Base-by-base conservation (phyloP, 1,284 basidiomycete species). In the Waitea zeae region DNA sequence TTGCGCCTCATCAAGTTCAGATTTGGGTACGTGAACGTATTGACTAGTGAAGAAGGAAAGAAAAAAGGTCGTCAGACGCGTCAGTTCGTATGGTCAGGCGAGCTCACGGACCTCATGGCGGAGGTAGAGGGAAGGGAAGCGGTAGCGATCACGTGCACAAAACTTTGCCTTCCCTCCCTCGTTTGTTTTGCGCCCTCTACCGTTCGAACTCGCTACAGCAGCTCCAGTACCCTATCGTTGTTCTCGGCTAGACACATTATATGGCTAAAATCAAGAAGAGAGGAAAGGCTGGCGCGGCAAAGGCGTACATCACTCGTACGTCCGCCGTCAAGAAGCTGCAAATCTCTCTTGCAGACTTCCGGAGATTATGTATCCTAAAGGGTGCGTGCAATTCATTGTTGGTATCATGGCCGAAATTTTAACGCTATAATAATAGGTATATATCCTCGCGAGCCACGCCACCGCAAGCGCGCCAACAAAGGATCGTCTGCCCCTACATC, bases 361-460 rank as follows among this genome's bases (percentile, higher is more conserved):
- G 95, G 41, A 70, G 95, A 39, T 63, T 99, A 35, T 99, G 95
- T 57, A 99, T 99, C 46, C 64, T 99, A 46, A 99, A 99, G 67
- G 95, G 90, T 86, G 45, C 39, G 61, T 52, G 20, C 15, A 30
- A 17, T 20, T 37, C 31, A 36, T 19, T 12, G 17, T 33, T 18
- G 9, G n/a, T 22, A 17, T 37, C 36, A 14, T 33, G 19, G 17
- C n/a, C n/a, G n/a, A n/a, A n/a, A n/a, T n/a, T n/a, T n/a, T 33
- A 38, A 24, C 39, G 36, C 34, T 41, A 22, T 20, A 34, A 18
- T 18, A 11, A 20, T 40, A 93, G 89, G 95, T 18, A 96, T 99
- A 51, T 97, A 93, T 57, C 95, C 95, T 42, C 82, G 93, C 35
- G 93, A 98, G 54, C 95, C 95, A 13, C 72, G 78, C 34, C 81